phyloP scores from a whole-genome alignment of 1,139 yeast species.

The Hanseniaspora gamundiae region DNA sequence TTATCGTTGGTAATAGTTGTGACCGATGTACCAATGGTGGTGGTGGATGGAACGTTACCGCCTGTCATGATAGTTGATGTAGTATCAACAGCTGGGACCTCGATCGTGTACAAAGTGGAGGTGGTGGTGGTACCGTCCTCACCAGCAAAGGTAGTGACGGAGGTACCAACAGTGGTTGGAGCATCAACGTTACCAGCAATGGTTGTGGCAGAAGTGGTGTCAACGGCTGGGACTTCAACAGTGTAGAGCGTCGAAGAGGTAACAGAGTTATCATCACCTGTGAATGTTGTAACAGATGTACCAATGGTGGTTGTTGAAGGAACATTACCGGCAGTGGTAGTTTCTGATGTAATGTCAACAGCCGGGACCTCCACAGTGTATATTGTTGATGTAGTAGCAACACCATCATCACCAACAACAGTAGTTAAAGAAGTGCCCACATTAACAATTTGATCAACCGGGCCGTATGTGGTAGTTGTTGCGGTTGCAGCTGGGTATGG shows the following conservation, averaged over 20 bases:
- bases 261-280: not conserved
- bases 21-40: not conserved
- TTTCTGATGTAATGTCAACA: not conserved
- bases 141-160: constrained; percentile 7
- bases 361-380: constrained; percentile 8
- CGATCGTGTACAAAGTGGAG: constrained; percentile 8
- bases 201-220: constrained; percentile 8
- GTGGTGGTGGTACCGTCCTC: constrained; percentile 7
- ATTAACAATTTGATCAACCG: not conserved
- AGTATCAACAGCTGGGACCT: constrained; percentile 6
- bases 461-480: not conserved
- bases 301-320: not conserved
- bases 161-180: constrained; percentile 8
- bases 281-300: not conserved
- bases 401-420: not conserved
- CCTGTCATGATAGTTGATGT: constrained; percentile 1
- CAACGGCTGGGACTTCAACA: constrained; percentile 7
- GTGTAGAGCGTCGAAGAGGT: not conserved
- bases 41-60: not conserved
- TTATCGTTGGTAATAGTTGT: not conserved
- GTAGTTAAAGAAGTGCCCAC: not conserved
- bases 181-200: constrained; percentile 6
- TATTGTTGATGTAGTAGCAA: not conserved
- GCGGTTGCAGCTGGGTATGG: not conserved
- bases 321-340: not conserved